phyloP scores from a whole-genome alignment of 768 basidiomycete genomes.

The Saitozyma sp. region DNA sequence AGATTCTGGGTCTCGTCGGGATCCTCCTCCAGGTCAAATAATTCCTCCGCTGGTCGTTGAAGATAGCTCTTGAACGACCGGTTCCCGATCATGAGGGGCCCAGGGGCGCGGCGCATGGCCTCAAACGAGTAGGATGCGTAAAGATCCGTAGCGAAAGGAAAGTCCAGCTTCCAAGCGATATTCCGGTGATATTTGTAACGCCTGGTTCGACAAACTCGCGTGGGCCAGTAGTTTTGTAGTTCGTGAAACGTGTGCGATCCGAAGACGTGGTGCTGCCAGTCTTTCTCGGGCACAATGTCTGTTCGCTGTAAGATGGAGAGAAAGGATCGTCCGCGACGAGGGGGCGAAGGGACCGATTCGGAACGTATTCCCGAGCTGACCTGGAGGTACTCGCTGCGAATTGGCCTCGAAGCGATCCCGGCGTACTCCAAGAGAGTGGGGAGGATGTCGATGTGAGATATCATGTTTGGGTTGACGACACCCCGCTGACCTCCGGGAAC shows the following conservation, averaged over 20 bases:
- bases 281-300: constrained; percentile 9
- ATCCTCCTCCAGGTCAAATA: constrained; percentile 25
- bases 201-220: constrained; percentile 14
- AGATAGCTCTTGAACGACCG: constrained; percentile 17
- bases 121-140: constrained; percentile 23
- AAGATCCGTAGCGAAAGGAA: constrained; percentile 27
- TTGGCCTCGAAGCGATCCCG: constrained; percentile 1
- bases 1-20: constrained; percentile 23
- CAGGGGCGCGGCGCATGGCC: constrained; percentile 7
- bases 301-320: constrained; percentile 13
- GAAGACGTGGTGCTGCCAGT: constrained; percentile 25
- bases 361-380: not conserved
- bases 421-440: constrained; percentile 25
- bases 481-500: constrained; percentile 8
- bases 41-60: constrained; percentile 22
- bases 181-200: constrained; percentile 28
- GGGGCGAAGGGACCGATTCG: constrained; percentile 13
- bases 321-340: constrained; percentile 17
- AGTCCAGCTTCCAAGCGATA: constrained; percentile 28
- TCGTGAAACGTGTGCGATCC: constrained; percentile 33
- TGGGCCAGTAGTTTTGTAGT: constrained; percentile 27
- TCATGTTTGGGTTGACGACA: constrained; percentile 23
- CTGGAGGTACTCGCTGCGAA: not conserved
- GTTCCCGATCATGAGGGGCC: constrained; percentile 8
- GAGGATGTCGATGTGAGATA: constrained; percentile 24